phyloP scores from a whole-genome alignment of 2,329 filamentous ascomycete species.

The Xylariaceae sp. region DNA sequence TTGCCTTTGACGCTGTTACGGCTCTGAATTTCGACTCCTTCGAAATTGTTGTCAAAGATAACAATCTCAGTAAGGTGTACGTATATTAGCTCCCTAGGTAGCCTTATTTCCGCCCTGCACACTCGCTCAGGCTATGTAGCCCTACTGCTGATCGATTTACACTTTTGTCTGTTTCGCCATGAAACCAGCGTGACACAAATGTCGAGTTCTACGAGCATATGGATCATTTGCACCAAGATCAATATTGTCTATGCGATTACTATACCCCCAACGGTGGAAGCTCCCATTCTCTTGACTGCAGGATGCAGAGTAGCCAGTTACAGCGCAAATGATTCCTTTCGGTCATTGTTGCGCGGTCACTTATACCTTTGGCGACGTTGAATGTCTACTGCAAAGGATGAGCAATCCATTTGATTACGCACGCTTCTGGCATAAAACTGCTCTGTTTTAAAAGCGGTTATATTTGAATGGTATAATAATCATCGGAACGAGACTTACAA shows the following conservation, averaged over 20 bases:
- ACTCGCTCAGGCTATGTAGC: constrained; percentile 38
- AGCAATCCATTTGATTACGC: neutral
- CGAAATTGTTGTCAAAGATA: constrained; percentile 88
- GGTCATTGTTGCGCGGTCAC: neutral
- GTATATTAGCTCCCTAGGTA: constrained; percentile 95
- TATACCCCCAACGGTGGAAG: neutral
- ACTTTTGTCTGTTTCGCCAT: constrained; percentile 4
- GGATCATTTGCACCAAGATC: neutral
- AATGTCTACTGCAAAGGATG: neutral
- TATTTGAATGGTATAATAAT: neutral
- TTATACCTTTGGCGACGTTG: constrained; percentile 1
- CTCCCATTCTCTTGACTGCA: neutral
- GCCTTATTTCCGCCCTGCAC: constrained; percentile 46
- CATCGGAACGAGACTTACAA: neutral
- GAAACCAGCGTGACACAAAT: neutral
- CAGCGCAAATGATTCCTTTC: neutral
- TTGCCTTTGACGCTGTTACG: constrained; percentile 95
- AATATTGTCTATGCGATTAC: neutral
- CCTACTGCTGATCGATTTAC: neutral
- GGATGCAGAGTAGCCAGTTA: neutral
- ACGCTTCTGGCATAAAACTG: constrained; percentile 1
- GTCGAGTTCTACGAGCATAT: neutral
- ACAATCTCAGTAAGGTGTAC: constrained; percentile 96
- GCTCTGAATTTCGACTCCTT: constrained; percentile 89
- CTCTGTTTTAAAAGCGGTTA: neutral